phyloP scores from a whole-genome alignment of 2,329 filamentous ascomycete species.

The Curvularia verruculosa region DNA sequence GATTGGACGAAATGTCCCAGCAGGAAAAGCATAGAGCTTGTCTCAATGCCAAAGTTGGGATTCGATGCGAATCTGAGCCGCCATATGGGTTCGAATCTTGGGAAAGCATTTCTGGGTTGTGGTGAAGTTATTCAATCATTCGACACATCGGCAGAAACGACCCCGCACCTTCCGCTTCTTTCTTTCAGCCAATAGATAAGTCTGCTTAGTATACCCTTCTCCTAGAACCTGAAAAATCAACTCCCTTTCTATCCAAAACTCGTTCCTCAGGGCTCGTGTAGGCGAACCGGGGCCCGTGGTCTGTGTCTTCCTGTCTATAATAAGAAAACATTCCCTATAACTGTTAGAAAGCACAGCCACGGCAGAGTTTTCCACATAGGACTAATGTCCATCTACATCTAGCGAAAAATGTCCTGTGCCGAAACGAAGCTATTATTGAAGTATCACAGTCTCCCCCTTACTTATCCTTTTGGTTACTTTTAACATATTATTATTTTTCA shows the following conservation, averaged over 20 bases:
- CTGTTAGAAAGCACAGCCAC: too few species aligned
- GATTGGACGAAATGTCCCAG: background rate
- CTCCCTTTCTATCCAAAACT: background rate
- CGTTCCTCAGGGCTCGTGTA: background rate
- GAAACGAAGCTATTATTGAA: too few species aligned
- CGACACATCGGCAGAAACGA: background rate
- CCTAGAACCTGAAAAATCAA: background rate
- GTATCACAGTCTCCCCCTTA: too few species aligned
- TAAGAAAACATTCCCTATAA: too few species aligned
- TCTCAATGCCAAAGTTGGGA: background rate
- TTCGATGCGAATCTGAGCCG: background rate
- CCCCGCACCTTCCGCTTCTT: background rate
- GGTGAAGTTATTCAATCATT: background rate
- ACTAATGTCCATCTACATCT: too few species aligned
- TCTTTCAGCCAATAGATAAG: background rate
- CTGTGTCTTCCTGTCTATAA: too few species aligned
- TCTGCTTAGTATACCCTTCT: background rate
- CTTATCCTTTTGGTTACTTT: too few species aligned
- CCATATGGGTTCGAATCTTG: background rate
- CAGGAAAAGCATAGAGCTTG: background rate
- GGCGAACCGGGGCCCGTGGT: too few species aligned
- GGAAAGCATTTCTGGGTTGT: background rate
- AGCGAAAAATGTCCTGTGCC: too few species aligned
- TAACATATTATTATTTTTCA: too few species aligned
- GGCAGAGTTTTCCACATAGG: too few species aligned